Conservation (phyloP, 805 yeast genomes). For the Torulaspora franciscae region DNA sequence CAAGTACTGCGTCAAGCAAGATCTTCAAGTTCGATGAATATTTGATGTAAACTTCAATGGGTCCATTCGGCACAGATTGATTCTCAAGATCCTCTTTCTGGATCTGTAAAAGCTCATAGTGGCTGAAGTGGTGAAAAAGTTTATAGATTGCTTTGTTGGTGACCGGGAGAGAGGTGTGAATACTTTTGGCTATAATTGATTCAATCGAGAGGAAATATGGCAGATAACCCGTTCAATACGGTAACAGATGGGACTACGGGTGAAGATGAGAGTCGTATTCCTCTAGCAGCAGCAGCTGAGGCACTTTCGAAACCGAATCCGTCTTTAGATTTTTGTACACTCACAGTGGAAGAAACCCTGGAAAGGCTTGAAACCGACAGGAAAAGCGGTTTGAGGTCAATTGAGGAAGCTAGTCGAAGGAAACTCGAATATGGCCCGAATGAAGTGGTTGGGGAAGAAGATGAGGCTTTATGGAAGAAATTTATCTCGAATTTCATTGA, state of each 20-base stretch:
- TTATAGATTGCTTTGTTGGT: neutral
- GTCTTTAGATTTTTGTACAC: constrained; percentile 58
- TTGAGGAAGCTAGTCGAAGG: constrained; percentile 67
- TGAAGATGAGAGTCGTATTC: constrained; percentile 7
- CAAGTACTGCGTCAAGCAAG: neutral
- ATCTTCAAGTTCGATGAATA: neutral
- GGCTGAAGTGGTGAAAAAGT: neutral
- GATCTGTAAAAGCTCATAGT: neutral
- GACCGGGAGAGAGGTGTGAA: neutral
- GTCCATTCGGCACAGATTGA: neutral
- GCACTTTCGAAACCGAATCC: constrained; percentile 42
- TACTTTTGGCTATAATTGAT: neutral
- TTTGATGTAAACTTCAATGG: neutral
- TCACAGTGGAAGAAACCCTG: constrained; percentile 62
- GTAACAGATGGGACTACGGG: constrained; percentile 5
- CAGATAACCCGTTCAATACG: constrained; percentile 35
- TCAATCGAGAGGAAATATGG: constrained; percentile 17
- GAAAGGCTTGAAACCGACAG: constrained; percentile 57
- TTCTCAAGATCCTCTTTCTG: neutral
- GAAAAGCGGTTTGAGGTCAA: constrained; percentile 55
- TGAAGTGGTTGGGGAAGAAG: constrained; percentile 72
- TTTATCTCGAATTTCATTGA: constrained; percentile 78
- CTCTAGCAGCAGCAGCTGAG: constrained; percentile 19
- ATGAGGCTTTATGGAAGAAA: constrained; percentile 63
- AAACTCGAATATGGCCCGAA: constrained; percentile 75